Base-by-base conservation (phyloP, 2,329 filamentous ascomycete genomes). In the Fusarium incarnatum region DNA sequence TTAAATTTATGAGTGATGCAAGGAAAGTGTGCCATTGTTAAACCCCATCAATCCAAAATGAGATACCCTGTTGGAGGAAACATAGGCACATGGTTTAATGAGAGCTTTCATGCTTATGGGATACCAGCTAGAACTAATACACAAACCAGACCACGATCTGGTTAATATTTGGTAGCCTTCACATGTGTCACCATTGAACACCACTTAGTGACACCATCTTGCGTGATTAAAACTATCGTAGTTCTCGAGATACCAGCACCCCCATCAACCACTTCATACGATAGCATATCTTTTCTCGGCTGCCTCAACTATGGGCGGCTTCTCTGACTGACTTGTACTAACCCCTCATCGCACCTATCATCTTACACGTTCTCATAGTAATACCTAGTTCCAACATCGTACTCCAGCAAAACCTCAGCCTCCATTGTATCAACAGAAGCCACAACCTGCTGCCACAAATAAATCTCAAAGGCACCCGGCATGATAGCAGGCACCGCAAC, bases 341-440 rank as follows among this genome's bases (percentile, higher is more conserved):
- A 32, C 15, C 30, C 15, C 20, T n/a, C 10, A 9, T n/a, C 34
- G 6, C 16, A 15, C 20, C 28, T 22, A 18, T 12, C 49, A 60
- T n/a, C 44, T 67, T 58, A 73, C 20, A 75, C 42, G 13, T 62
- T 66, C 25, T 79, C 73, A 46, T 83, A 81, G 67, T 83, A 84
- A 55, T 82, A 84, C 56, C 83, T 74, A n/a, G 82, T 82, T 10
- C 69, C 78, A 5, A 73, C 57, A 69, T 84, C 82, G 66, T 83
- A 84, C 68, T 84, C 81, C 12, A 84, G 63, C 30, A 83, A 60
- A 6, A 84, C 78, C 72, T 84, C 83, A 0, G 62, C 70, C 40
- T 80, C 76, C 81, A 85, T 84, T 63, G 71, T 50, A 1, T 77
- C 73, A 8, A 78, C 68, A 20, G 67, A 61, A 3, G 83, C 70